Conservation (phyloP, 1,284 basidiomycete species). For the Puccinia horiana region DNA sequence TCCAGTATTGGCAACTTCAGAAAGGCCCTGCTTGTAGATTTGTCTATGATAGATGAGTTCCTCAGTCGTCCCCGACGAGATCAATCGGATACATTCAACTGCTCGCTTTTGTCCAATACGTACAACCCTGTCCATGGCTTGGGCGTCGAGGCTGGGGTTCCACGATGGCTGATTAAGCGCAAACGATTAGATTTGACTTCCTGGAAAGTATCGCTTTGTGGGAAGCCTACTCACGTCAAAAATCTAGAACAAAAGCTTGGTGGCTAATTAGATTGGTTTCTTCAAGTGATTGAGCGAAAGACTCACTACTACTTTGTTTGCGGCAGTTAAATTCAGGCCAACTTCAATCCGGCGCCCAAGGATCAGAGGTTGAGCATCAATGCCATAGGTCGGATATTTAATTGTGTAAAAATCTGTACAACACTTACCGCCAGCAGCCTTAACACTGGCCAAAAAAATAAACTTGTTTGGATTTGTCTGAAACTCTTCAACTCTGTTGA, state of each 20-base stretch:
- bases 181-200: not conserved
- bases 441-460: constrained; percentile 45
- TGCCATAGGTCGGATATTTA: not conserved
- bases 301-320: constrained; percentile 47
- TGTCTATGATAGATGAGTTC: constrained; percentile 47
- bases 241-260: not conserved
- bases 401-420: not conserved
- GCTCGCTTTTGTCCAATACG: constrained; percentile 43
- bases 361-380: not conserved
- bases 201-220: not conserved
- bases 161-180: constrained; percentile 28
- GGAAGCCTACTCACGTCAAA: constrained; percentile 27
- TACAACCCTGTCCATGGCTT: constrained; percentile 47
- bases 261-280: not conserved
- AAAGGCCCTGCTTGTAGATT: constrained; percentile 44
- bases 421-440: constrained; percentile 45
- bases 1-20: constrained; percentile 40
- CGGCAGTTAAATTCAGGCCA: constrained; percentile 45
- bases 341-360: not conserved
- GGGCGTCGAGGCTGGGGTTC: constrained; percentile 44
- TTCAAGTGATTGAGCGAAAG: not conserved
- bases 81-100: constrained; percentile 48
- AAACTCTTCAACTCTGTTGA: constrained; percentile 37
- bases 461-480: constrained; percentile 32
- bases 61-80: constrained; percentile 32